Conservation (phyloP, 768 basidiomycete species). For the Rhodocollybia butyracea region DNA sequence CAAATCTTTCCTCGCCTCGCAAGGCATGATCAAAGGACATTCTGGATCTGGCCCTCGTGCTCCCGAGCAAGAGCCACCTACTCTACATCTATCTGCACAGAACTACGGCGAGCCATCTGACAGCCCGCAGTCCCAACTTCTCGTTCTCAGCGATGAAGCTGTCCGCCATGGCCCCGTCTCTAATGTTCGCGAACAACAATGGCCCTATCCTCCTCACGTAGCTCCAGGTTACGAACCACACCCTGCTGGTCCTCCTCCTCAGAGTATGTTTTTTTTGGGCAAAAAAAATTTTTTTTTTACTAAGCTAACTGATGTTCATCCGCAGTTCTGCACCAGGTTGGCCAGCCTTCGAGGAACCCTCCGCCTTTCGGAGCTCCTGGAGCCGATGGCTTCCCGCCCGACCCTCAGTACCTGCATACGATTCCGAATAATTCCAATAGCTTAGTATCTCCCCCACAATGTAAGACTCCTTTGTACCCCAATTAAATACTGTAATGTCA, state of each 20-base stretch:
- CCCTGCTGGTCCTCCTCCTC: background rate
- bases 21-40: conserved; percentile 90
- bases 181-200: conserved; percentile 22
- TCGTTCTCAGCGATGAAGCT: conserved; percentile 21
- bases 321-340: conserved; percentile 21
- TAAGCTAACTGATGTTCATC: background rate
- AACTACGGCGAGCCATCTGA: conserved; percentile 36
- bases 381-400: conserved; percentile 14
- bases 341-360: background rate
- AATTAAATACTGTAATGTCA: conserved; percentile 63
- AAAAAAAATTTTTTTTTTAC: background rate
- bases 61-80: conserved; percentile 43
- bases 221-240: background rate
- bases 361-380: conserved; percentile 22
- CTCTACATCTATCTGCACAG: conserved; percentile 31
- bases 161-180: conserved; percentile 19
- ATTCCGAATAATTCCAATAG: conserved; percentile 38
- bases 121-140: conserved; percentile 27
- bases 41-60: conserved; percentile 65
- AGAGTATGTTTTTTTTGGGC: background rate
- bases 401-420: conserved; percentile 25
- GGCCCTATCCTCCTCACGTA: background rate
- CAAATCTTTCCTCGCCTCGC: conserved; percentile 72
- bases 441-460: conserved; percentile 49
- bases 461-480: conserved; percentile 63